Evolutionary conservation across 1,139 yeast genomes (phyloP).

Genomic region (Blastobotrys illinoisensis): DNA sequence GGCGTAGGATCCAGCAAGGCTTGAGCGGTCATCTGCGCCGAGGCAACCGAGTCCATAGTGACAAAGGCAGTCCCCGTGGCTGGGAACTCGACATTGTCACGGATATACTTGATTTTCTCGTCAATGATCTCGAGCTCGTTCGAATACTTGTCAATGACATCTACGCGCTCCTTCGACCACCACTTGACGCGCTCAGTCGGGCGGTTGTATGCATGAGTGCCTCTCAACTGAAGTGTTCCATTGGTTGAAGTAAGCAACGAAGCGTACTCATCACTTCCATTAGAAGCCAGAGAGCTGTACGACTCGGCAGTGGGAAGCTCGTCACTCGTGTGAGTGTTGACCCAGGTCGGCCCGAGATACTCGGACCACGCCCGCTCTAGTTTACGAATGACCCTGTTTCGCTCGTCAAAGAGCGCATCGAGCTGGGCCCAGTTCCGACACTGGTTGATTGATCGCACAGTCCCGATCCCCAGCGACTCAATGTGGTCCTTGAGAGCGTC

Average conservation of each 20-base stretch:
- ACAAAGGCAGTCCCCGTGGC: conserved; percentile 59
- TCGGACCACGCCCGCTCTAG: conserved; percentile 76
- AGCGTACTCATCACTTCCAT: conserved; percentile 11
- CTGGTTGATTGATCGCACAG: conserved; percentile 66
- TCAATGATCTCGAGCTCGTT: conserved; percentile 54
- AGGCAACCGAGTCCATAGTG: conserved; percentile 79
- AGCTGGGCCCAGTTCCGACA: conserved; percentile 82
- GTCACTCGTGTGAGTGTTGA: conserved; percentile 6
- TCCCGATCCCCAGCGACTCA: conserved; percentile 72
- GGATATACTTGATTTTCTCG: conserved; percentile 45
- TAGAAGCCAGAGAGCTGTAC: conserved; percentile 8
- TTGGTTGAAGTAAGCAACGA: background rate
- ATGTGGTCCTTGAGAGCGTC: conserved; percentile 64
- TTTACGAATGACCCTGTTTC: conserved; percentile 48
- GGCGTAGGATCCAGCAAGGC: conserved; percentile 79
- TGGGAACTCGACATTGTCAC: conserved; percentile 40
- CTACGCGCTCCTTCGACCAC: conserved; percentile 48
- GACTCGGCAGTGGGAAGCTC: conserved; percentile 9
- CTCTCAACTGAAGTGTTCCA: background rate
- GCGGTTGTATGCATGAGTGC: conserved; percentile 23
- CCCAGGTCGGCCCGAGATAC: conserved; percentile 46
- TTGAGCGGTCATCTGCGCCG: conserved; percentile 88
- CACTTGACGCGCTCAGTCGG: conserved; percentile 44
- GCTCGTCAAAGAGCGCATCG: conserved; percentile 55
- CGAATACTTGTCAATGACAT: conserved; percentile 59